Base-by-base conservation (phyloP, 352 stramenopile species). In the Thalassiosira ordinaria region DNA sequence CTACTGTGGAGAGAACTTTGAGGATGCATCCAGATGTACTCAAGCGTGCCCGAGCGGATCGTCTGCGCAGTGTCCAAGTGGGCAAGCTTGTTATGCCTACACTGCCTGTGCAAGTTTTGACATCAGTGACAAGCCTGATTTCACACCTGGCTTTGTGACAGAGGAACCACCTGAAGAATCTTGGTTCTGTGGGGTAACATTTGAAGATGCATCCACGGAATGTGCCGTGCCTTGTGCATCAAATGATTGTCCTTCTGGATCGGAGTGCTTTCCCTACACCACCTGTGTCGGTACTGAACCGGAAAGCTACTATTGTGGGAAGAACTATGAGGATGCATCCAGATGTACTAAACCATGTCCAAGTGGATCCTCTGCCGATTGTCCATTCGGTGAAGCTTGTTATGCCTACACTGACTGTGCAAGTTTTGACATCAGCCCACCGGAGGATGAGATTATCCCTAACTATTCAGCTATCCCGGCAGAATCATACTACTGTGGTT, bases 401-500 rank as follows among this genome's bases (percentile, higher is more conserved):
- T 80, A 59, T 47, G 72, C 72, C 0, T 66, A 74, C 52, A 80
- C 72, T 24, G 41, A 18, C 22, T 77, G 67, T 63, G 44, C 74
- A 33, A 44, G 24, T 31, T 2, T 49, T n/a, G 6, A 9, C 6
- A 20, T 20, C 14, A 27, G 5, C 29, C 46, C 33, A 64, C 16
- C 41, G 24, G 46, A 29, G 13, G 46, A 26, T 14, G 46, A 4
- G 16, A 55, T 29, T 13, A 55, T n/a, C n/a, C n/a, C 46, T 9
- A 27, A 26, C 29, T 55, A n/a, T 55, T 26, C 18, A 55, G 29
- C 44, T 20, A 41, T 73, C 63, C 64, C 64, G 24, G 16, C 44
- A 18, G 78, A 86, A 56, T 82, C 78, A 24, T 86, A 82, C 51
- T 86, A 68, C 31, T 85, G 78, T 52, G 74, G 74, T 33, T 44